phyloP scores from a whole-genome alignment of 345 rosid genomes.

The Euphorbia peplus region DNA sequence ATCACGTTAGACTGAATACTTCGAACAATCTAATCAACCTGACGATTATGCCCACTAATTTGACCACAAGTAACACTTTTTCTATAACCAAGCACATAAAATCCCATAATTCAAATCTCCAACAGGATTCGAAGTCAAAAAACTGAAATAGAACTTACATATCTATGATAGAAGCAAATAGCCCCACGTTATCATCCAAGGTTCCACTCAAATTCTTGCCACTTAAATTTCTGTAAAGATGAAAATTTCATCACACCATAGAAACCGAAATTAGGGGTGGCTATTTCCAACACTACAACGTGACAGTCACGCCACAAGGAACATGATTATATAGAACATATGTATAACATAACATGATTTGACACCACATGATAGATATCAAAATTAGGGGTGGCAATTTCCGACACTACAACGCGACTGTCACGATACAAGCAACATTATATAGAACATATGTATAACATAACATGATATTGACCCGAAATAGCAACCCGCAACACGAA shows the following conservation, averaged over 20 bases:
- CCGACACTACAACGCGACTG: too few species aligned
- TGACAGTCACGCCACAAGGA: too few species aligned
- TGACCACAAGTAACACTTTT: background rate
- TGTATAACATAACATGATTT: too few species aligned
- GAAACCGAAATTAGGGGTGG: background rate
- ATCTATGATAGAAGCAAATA: conserved; percentile 57
- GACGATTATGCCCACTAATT: background rate
- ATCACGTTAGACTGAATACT: background rate
- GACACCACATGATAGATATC: background rate
- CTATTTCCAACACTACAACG: too few species aligned
- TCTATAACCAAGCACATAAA: background rate
- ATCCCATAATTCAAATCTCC: background rate
- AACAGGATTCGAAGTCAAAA: background rate
- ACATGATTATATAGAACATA: too few species aligned
- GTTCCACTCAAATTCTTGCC: conserved; percentile 65
- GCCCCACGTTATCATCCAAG: conserved; percentile 45
- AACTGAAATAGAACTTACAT: conserved; percentile 48
- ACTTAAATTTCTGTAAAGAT: conserved; percentile 55
- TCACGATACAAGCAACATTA: too few species aligned
- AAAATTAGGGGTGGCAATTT: too few species aligned
- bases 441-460: too few species aligned
- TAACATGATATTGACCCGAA: too few species aligned
- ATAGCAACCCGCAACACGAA: background rate
- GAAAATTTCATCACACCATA: conserved; percentile 3
- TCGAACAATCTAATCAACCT: background rate